Evolutionary conservation across 805 yeast genomes (phyloP).

Genomic region (Ogataea degrootiae): DNA sequence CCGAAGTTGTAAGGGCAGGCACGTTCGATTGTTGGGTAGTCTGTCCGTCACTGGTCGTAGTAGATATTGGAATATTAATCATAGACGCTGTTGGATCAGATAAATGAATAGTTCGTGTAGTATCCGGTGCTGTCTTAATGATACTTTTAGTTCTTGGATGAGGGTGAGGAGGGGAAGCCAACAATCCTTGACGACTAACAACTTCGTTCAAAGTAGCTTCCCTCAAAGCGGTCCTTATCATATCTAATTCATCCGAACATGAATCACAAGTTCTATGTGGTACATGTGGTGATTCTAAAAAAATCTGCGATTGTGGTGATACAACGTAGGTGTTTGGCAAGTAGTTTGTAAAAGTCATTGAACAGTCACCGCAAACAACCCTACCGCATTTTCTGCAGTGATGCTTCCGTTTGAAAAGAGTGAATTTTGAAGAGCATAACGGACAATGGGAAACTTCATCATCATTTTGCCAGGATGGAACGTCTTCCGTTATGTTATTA

Average conservation of each 20-base stretch:
- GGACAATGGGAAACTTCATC: slow-evolving; percentile 46
- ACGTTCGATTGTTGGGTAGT: no score
- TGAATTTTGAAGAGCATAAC: slow-evolving; percentile 48
- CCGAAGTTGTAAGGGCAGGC: not conserved
- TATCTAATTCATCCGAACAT: slow-evolving; percentile 59
- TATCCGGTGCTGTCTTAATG: slow-evolving; percentile 13
- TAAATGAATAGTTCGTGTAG: slow-evolving; percentile 13
- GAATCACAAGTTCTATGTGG: slow-evolving; percentile 72
- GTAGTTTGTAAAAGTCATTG: slow-evolving; percentile 47
- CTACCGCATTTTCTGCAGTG: slow-evolving; percentile 82
- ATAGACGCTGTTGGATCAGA: not conserved
- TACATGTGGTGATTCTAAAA: slow-evolving; percentile 45
- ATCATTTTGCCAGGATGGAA: slow-evolving; percentile 72
- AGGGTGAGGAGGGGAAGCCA: not conserved
- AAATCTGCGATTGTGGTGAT: slow-evolving; percentile 44
- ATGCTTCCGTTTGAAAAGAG: slow-evolving; percentile 67
- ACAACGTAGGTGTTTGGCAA: slow-evolving; percentile 57
- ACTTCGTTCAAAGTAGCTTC: slow-evolving; percentile 7
- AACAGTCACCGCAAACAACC: slow-evolving; percentile 70
- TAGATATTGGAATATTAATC: not conserved
- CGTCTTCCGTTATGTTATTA: slow-evolving; percentile 14
- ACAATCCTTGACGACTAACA: no score
- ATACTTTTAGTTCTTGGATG: slow-evolving; percentile 1
- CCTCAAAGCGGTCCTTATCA: slow-evolving; percentile 40
- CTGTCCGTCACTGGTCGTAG: not conserved